These are phyloP conservation scores for Moesziomyces sp. DNA, from an alignment of 1,284 basidiomycete species.

Conservation along the genomic window DNA sequence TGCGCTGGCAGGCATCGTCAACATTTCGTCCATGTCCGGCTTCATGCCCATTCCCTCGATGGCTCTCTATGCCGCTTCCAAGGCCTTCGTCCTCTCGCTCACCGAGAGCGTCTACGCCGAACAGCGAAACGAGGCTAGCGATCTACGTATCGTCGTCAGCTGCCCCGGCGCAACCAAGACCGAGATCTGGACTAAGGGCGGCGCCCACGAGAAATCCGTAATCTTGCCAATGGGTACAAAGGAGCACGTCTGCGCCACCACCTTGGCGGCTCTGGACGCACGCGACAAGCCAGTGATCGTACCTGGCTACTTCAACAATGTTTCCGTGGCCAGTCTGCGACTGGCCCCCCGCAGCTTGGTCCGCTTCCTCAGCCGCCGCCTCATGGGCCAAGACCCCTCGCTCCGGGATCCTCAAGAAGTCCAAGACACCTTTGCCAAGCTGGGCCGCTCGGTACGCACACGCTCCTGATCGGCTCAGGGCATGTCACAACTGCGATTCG, in stretches of 20 bases:
- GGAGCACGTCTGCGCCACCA: constrained; percentile 29
- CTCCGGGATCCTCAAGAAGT: constrained; percentile 32
- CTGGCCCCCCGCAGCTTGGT: constrained; percentile 23
- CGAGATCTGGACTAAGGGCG: constrained; percentile 33
- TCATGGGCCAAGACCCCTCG: constrained; percentile 31
- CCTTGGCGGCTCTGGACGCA: constrained; percentile 23
- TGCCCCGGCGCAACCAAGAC: constrained; percentile 23
- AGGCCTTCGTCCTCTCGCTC: constrained; percentile 32
- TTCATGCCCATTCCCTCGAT: constrained; percentile 38
- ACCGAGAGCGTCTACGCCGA: constrained; percentile 33
- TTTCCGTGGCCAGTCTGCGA: constrained; percentile 19
- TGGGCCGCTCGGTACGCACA: constrained; percentile 10
- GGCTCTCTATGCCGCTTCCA: constrained; percentile 38
- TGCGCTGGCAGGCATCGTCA: constrained; percentile 28
- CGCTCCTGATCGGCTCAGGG: constrained; percentile 1
- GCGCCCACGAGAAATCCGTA: constrained; percentile 17
- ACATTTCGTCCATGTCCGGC: constrained; percentile 24
- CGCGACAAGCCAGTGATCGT: constrained; percentile 30
- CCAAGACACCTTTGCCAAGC: constrained; percentile 17
- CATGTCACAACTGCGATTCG: too few relatives aligned
- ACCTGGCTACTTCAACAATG: constrained; percentile 38
- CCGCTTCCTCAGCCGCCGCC: constrained; percentile 21
- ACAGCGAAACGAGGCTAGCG: constrained; percentile 19
- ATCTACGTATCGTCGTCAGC: constrained; percentile 26
- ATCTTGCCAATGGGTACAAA: constrained; percentile 23